These are phyloP conservation scores for Fusarium temperatum DNA, from an alignment of 2,329 filamentous ascomycete species.

Conservation along the genomic window DNA sequence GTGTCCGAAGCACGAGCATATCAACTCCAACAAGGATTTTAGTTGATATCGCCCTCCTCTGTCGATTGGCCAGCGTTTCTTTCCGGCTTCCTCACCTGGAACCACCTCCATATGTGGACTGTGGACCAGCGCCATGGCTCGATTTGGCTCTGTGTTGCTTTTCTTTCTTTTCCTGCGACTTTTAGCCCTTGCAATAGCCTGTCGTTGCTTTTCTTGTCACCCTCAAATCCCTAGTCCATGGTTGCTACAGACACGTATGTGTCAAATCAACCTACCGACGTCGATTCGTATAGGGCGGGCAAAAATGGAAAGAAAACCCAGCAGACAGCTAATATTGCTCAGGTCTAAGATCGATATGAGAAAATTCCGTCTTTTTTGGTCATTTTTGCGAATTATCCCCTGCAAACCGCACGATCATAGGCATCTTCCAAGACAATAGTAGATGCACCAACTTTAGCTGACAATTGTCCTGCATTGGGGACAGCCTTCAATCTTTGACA, in stretches of 20 bases:
- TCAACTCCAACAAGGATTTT: constrained; percentile 22
- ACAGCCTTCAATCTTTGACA: constrained; percentile 23
- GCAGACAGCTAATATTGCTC: constrained; percentile 13
- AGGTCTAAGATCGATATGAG: neutral
- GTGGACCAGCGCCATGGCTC: constrained; percentile 27
- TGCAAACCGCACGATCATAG: constrained; percentile 22
- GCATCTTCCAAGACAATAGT: constrained; percentile 23
- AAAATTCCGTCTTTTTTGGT: constrained; percentile 5
- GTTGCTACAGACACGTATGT: constrained; percentile 1
- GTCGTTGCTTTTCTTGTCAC: constrained; percentile 31
- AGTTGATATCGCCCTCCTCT: constrained; percentile 27
- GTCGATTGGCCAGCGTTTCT: constrained; percentile 37
- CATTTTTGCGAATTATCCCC: constrained; percentile 9
- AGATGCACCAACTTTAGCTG: constrained; percentile 24
- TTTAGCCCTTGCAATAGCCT: neutral
- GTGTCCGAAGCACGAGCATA: constrained; percentile 16
- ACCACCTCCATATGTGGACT: constrained; percentile 35
- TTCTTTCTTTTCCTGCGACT: constrained; percentile 29
- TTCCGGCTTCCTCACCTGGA: constrained; percentile 27
- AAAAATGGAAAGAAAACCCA: constrained; percentile 1
- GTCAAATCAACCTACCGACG: neutral
- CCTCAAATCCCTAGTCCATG: constrained; percentile 6
- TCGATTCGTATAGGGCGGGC: neutral
- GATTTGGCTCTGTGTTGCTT: constrained; percentile 28
- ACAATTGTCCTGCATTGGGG: constrained; percentile 14